Evolutionary conservation across 176 grass and related monocot genomes (phyloP).

Genomic region (Pharus latifolius): DNA sequence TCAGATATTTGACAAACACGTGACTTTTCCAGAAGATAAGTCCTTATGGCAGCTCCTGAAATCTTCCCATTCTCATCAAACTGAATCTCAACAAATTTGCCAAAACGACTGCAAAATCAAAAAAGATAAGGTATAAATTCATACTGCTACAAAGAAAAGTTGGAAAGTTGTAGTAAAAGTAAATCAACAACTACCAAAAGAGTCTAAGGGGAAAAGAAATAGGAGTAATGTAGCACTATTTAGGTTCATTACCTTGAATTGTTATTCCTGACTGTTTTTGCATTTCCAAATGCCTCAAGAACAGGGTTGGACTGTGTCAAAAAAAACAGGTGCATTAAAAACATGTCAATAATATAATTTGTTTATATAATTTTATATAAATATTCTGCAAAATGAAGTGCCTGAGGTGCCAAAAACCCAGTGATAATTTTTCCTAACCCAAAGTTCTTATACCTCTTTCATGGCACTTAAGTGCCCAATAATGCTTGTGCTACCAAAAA

Average conservation of each 20-base stretch:
- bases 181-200: background rate
- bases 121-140: conserved; percentile 12
- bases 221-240: background rate
- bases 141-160: conserved; percentile 6
- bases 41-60: conserved; percentile 86
- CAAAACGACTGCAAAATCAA: conserved; percentile 61
- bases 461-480: background rate
- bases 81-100: conserved; percentile 93
- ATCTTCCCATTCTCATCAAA: conserved; percentile 72
- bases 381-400: background rate
- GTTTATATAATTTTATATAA: conserved; percentile 5
- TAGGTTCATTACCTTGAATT: conserved; percentile 62
- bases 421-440: conserved; percentile 9
- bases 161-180: background rate
- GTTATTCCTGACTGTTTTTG: conserved; percentile 91
- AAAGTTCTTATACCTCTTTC: conserved; percentile 1
- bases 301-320: conserved; percentile 81
- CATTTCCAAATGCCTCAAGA: conserved; percentile 93
- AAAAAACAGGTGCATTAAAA: conserved; percentile 31
- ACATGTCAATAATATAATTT: conserved; percentile 12
- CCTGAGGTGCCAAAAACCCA: background rate
- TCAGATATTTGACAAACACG: conserved; percentile 94
- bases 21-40: conserved; percentile 82
- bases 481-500: background rate
- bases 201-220: background rate